These are phyloP conservation scores for Claviceps sp. DNA, from an alignment of 2,329 filamentous ascomycete genomes.

Conservation along the genomic window DNA sequence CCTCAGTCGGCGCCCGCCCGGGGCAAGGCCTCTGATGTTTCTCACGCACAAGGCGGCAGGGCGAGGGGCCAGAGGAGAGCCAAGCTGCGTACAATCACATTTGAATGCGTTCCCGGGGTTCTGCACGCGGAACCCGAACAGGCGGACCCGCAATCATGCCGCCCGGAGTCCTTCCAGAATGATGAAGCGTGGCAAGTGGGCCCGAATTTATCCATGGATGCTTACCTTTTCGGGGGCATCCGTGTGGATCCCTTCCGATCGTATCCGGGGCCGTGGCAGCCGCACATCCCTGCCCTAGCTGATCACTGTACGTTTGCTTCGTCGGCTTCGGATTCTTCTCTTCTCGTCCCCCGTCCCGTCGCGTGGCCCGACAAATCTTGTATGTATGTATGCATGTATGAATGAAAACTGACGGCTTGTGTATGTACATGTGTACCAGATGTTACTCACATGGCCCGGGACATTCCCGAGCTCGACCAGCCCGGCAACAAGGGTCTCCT, in stretches of 20 bases:
- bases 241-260: slow-evolving; percentile 15
- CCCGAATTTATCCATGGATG: slow-evolving; percentile 9
- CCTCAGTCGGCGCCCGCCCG: not conserved
- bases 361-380: too few relatives aligned
- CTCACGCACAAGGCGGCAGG: not conserved
- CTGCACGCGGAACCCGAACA: not conserved
- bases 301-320: slow-evolving; percentile 13
- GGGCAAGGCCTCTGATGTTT: not conserved
- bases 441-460: slow-evolving; percentile 17
- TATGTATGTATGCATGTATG: too few relatives aligned
- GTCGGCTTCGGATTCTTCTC: not conserved
- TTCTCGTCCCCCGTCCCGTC: not conserved
- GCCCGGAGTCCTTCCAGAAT: not conserved
- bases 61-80: not conserved
- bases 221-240: slow-evolving; percentile 11
- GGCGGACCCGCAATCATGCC: not conserved
- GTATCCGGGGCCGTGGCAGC: slow-evolving; percentile 11
- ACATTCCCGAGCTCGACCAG: slow-evolving; percentile 17
- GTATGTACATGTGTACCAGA: slow-evolving; percentile 4
- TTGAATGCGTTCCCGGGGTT: not conserved
- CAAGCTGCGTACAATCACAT: not conserved
- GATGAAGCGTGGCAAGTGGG: not conserved
- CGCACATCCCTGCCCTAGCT: slow-evolving; percentile 12
- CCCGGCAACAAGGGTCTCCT: slow-evolving; percentile 13
- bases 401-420: too few relatives aligned